A percentile compares a stretch with the other conserved stretches of the same genome.
These are phyloP conservation scores for Trichoderma asperellum DNA, from an alignment of 2,329 filamentous ascomycete genomes.

Conservation along the genomic window DNA sequence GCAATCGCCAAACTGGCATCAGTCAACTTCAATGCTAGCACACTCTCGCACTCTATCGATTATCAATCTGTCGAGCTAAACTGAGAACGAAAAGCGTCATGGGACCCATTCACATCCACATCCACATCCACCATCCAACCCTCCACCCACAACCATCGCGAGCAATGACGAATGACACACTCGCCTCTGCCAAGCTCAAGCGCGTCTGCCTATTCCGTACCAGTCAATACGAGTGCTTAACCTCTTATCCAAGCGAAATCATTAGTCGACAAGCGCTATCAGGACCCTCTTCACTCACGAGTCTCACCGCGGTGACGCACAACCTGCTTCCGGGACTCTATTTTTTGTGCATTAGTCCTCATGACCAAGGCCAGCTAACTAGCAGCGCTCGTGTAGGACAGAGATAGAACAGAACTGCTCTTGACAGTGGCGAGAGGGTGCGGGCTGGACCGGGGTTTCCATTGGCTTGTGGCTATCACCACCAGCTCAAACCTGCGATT, in stretches of 20 bases:
- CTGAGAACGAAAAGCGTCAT: constrained; percentile 22
- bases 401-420: neutral
- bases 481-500: constrained; percentile 4
- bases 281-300: constrained; percentile 13
- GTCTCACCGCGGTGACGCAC: constrained; percentile 29
- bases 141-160: constrained; percentile 1
- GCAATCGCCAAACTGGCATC: constrained; percentile 1
- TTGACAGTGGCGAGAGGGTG: constrained; percentile 13
- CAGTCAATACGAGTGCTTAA: neutral
- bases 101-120: neutral
- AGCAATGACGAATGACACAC: constrained; percentile 17
- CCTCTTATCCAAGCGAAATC: constrained; percentile 5
- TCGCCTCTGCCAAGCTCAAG: constrained; percentile 3
- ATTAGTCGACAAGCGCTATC: constrained; percentile 25
- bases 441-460: constrained; percentile 3
- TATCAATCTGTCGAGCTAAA: constrained; percentile 12
- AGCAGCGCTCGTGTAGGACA: neutral
- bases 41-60: neutral
- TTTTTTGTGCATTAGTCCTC: constrained; percentile 20
- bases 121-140: constrained; percentile 17
- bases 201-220: constrained; percentile 20
- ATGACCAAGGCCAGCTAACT: constrained; percentile 16
- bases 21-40: neutral
- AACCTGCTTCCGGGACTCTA: neutral
- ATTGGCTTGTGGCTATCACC: constrained; percentile 26